phyloP scores from a whole-genome alignment of 495 filamentous ascomycete genomes.

The Aspergillus homomorphus region DNA sequence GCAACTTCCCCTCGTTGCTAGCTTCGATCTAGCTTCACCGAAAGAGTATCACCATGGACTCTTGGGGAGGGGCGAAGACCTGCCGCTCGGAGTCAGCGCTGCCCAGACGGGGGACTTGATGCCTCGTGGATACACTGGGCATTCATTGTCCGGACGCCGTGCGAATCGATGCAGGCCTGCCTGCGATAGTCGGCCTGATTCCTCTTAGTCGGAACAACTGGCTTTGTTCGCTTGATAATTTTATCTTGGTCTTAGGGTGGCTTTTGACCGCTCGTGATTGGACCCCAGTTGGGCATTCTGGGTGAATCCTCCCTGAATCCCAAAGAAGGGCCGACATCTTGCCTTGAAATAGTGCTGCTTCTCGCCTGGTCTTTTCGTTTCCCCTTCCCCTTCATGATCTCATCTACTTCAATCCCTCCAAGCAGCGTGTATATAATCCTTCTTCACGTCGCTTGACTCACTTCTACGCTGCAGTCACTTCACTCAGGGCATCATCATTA shows the following conservation, averaged over 20 bases:
- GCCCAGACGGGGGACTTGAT: slow-evolving; percentile 9
- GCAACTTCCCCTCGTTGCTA: slow-evolving; percentile 19
- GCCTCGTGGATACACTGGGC: slow-evolving; percentile 14
- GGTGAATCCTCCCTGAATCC: slow-evolving; percentile 18
- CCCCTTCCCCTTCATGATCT: slow-evolving; percentile 1
- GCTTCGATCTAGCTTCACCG: slow-evolving; percentile 33
- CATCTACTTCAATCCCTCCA: neutral
- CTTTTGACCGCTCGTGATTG: slow-evolving; percentile 15
- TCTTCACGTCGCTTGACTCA: slow-evolving; percentile 28
- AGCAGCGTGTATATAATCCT: neutral
- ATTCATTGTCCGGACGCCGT: slow-evolving; percentile 9
- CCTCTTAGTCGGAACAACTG: slow-evolving; percentile 11
- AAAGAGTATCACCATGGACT: slow-evolving; percentile 22
- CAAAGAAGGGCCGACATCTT: slow-evolving; percentile 3
- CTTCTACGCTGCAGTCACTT: slow-evolving; percentile 12
- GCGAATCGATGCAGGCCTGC: slow-evolving; percentile 20
- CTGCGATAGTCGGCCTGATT: slow-evolving; percentile 16
- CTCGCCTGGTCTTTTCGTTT: slow-evolving; percentile 4
- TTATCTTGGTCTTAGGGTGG: slow-evolving; percentile 11
- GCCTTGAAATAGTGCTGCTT: slow-evolving; percentile 16
- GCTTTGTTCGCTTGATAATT: slow-evolving; percentile 7
- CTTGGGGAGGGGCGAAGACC: slow-evolving; percentile 1
- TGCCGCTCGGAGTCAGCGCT: slow-evolving; percentile 15
- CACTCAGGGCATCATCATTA: neutral
- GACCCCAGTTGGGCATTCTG: slow-evolving; percentile 22